Conservation (phyloP, 2,329 filamentous ascomycete species). For the Aspergillus awamori region DNA sequence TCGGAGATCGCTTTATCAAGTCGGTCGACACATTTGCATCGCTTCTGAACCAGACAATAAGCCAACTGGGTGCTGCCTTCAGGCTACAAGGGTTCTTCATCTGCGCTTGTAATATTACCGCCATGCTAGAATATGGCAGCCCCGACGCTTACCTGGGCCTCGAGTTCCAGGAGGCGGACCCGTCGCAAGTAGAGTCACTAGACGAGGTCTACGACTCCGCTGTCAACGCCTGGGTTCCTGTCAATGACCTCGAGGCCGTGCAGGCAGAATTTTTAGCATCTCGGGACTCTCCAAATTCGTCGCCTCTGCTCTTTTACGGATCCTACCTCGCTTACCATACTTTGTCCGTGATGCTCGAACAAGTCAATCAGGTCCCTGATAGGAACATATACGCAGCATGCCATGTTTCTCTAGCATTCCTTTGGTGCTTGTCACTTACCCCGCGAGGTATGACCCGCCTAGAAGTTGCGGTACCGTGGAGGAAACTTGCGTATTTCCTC, state of each 20-base stretch:
- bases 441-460: conserved; percentile 44
- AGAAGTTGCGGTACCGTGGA: conserved; percentile 55
- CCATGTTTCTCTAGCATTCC: conserved; percentile 58
- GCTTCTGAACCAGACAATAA: conserved; percentile 53
- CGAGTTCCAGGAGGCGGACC: conserved; percentile 29
- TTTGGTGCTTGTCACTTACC: conserved; percentile 48
- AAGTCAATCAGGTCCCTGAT: conserved; percentile 47
- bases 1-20: conserved; percentile 42
- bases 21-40: conserved; percentile 46
- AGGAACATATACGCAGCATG: conserved; percentile 58
- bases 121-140: conserved; percentile 58
- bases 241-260: conserved; percentile 15
- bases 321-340: conserved; percentile 47
- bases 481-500: conserved; percentile 53
- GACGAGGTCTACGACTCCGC: conserved; percentile 24
- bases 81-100: conserved; percentile 59
- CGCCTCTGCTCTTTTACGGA: conserved; percentile 40
- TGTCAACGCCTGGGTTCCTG: conserved; percentile 27
- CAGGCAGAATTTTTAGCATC: conserved; percentile 19
- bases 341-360: conserved; percentile 45
- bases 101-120: conserved; percentile 57
- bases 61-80: conserved; percentile 51
- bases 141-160: conserved; percentile 35
- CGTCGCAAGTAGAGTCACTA: conserved; percentile 16
- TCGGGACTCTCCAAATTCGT: conserved; percentile 21